Conservation (phyloP, 2,329 filamentous ascomycete genomes). For the Aspergillus sp. region DNA sequence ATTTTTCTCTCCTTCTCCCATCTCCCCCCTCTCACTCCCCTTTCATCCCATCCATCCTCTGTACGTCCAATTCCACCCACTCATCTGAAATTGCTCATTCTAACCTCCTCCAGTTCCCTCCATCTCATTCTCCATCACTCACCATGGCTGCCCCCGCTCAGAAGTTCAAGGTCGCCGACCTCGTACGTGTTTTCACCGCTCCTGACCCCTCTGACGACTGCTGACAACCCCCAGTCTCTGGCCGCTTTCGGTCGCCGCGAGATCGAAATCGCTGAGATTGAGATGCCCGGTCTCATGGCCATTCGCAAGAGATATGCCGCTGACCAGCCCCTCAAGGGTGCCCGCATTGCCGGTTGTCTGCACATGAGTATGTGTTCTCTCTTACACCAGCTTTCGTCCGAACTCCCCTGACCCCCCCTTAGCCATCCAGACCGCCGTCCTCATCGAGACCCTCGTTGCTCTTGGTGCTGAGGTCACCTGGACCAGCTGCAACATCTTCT, state of each 20-base stretch:
- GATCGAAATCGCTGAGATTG: constrained; percentile 94
- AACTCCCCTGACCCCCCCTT: constrained; percentile 11
- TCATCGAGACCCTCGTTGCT: constrained; percentile 93
- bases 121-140: background rate
- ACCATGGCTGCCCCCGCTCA: constrained; percentile 72
- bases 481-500: constrained; percentile 99
- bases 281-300: constrained; percentile 97
- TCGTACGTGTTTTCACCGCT: constrained; percentile 48
- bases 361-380: constrained; percentile 73
- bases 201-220: background rate
- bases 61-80: background rate
- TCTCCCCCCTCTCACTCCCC: constrained; percentile 5
- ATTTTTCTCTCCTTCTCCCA: constrained; percentile 6
- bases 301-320: constrained; percentile 86
- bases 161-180: constrained; percentile 98
- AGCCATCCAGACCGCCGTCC: constrained; percentile 97
- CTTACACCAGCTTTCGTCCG: background rate
- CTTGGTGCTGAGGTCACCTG: constrained; percentile 98
- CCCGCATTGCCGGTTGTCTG: constrained; percentile 94
- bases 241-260: constrained; percentile 98
- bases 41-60: constrained; percentile 1
- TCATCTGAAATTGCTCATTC: background rate
- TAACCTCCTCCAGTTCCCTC: background rate
- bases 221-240: constrained; percentile 57
- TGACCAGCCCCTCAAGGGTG: constrained; percentile 91